phyloP scores from a whole-genome alignment of 1,284 basidiomycete species.

The Tranzscheliella williamsii region DNA sequence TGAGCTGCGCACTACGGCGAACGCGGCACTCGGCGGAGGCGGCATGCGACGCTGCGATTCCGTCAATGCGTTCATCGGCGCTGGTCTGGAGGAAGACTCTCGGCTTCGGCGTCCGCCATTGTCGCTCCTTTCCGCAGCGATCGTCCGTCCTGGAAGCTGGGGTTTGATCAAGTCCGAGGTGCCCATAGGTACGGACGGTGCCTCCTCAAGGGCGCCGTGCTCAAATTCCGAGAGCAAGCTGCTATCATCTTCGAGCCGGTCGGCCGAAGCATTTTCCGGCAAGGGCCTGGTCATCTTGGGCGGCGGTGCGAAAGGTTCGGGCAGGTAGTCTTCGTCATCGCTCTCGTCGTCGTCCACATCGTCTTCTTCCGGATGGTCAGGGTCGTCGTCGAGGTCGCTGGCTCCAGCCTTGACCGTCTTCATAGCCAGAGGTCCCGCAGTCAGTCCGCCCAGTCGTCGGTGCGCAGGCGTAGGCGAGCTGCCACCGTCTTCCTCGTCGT shows the following conservation, averaged over 20 bases:
- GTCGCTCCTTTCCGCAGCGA: too few relatives aligned
- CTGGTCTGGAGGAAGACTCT: constrained; percentile 9
- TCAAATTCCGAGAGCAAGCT: constrained; percentile 32
- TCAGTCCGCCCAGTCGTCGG: constrained; percentile 18
- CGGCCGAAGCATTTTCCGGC: not conserved
- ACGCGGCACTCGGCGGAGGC: constrained; percentile 22
- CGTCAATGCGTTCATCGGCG: constrained; percentile 7
- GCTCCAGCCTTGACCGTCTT: constrained; percentile 23
- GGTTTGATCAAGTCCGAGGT: too few relatives aligned
- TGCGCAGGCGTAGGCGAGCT: constrained; percentile 25
- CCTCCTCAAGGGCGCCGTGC: too few relatives aligned
- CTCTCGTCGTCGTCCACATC: too few relatives aligned
- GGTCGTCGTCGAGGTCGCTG: constrained; percentile 28
- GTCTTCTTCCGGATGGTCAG: constrained; percentile 20
- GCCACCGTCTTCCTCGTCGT: constrained; percentile 19
- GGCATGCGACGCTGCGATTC: constrained; percentile 41
- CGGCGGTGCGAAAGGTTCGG: constrained; percentile 6
- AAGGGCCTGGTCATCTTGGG: constrained; percentile 8
- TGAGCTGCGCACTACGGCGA: constrained; percentile 13
- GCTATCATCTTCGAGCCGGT: constrained; percentile 18
- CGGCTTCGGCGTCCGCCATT: too few relatives aligned
- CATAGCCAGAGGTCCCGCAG: constrained; percentile 26
- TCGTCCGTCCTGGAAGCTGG: too few relatives aligned
- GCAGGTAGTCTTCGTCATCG: constrained; percentile 33
- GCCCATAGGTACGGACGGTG: too few relatives aligned